Base-by-base conservation (phyloP, 345 rosid genomes). In the Melaleuca quinquenervia region DNA sequence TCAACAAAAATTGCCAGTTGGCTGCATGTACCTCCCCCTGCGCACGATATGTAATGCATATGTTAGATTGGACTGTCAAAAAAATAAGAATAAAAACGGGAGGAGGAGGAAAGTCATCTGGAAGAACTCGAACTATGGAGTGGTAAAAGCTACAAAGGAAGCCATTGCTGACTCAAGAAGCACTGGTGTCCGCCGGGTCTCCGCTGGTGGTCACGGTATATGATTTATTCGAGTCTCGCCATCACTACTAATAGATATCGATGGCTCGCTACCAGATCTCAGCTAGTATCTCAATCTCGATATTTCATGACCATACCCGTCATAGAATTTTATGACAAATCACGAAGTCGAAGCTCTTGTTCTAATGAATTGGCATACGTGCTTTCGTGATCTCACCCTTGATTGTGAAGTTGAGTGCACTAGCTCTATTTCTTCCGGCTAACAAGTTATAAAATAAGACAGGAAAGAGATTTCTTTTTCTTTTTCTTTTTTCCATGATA, bases 1-100 rank as follows among this genome's bases (percentile, higher is more conserved):
- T 88, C 90, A 90, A 90, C 89, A 94, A 91, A 87, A 90, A 83
- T 82, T 90, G 95, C 95, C 94, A 93, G 95, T 94, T 92, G 94
- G 92, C 92, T 90, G 21, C 84, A 82, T 52, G 84, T 52, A 82
- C 41, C n/a, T 82, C 29, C 52, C 50, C 55, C 55, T 32, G 62
- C 32, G 52, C 54, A 8, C 15, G 55, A 53, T 20, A 16, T 84
- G 27, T 55, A 60, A 45, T 58, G 51, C 15, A n/a, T 22, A 3
- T 74, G 70, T 14, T 8, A 50, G 83, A 32, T 48, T 70, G 70
- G 29, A 48, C 48, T 0, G 21, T 27, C 51, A 58, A 49, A 58
- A 49, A 58, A 21, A 27, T 5, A 24, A 12, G 53, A 84, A 84
- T 55, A 49, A 36, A 56, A 11, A 48, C 24, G 13, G 21, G 51